Percentiles rank a stretch among this genome's conserved stretches.
phyloP scores from a whole-genome alignment of 768 basidiomycete genomes.

The Asterophora lycoperdoides region DNA sequence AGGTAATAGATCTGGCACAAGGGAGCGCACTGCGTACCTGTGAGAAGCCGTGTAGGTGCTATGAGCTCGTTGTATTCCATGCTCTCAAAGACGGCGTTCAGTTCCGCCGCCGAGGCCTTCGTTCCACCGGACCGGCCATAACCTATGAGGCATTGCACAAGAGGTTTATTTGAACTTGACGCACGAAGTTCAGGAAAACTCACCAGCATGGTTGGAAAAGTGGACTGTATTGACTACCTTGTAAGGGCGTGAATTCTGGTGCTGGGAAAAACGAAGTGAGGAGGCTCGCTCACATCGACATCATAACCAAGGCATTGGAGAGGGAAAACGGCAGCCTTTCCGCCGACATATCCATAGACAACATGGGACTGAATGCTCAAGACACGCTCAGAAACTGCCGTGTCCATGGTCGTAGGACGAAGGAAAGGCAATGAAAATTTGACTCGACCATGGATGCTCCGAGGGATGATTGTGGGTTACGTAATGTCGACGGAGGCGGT shows the following conservation, averaged over 20 bases:
- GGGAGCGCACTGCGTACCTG: conserved; percentile 42
- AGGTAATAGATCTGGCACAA: background rate
- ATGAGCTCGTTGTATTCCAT: conserved; percentile 79
- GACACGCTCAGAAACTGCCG: conserved; percentile 45
- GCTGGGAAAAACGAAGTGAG: conserved; percentile 9
- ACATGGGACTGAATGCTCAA: conserved; percentile 94
- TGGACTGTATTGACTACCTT: conserved; percentile 90
- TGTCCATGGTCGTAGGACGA: conserved; percentile 6
- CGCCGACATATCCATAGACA: conserved; percentile 89
- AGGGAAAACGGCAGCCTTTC: conserved; percentile 74
- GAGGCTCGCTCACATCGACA: conserved; percentile 68
- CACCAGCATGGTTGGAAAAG: conserved; percentile 92
- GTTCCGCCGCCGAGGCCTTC: conserved; percentile 71
- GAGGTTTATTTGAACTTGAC: background rate
- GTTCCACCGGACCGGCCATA: conserved; percentile 81
- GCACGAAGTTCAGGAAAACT: conserved; percentile 10
- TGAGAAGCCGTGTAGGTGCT: conserved; percentile 67
- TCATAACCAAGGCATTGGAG: conserved; percentile 89
- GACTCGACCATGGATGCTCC: background rate
- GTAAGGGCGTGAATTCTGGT: conserved; percentile 7
- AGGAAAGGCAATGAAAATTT: background rate
- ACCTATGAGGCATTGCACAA: conserved; percentile 41
- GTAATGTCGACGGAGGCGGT: conserved; percentile 1
- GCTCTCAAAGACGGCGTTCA: conserved; percentile 66
- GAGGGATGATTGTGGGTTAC: conserved; percentile 2